Base-by-base conservation (phyloP, 164 flowering plant species). In the Akebia trifoliata region DNA sequence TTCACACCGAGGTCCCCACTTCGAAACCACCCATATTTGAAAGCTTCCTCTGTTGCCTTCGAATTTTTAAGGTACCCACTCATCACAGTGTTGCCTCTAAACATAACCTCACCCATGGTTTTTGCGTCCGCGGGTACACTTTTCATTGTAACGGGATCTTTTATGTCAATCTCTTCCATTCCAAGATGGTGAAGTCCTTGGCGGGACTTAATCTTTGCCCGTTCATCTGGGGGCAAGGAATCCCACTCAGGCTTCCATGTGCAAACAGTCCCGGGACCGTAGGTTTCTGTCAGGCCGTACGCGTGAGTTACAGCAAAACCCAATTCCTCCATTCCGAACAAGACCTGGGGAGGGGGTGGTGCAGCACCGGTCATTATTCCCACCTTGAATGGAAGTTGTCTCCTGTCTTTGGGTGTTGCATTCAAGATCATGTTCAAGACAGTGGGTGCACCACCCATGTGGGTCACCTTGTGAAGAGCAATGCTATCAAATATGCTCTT, bases 221-320 rank as follows among this genome's bases (percentile, higher is more conserved):
- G 28, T 54, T 59, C 66, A 18, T 64, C 63, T 8, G 50, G 35
- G 4, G 70, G 61, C 35, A 63, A 32, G 12, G 68, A 54, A 40
- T 74, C 65, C 75, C 77, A 70, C 44, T 76, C 77, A 1, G 70
- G 74, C 18, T 70, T 66, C 84, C 79, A 77, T 4, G 71, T 62
- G 15, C 76, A 66, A 22, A 63, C 36, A 4, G 77, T 73, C 9
- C 70, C 82, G 0, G 84, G 83, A 10, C 91, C 91, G n/a, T 75
- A 75, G 2, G 78, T 80, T 69, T 89, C 94, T 12, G 91, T 86
- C 73, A 89, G 72, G 2, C 97, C 97, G 57, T 89, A 89, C 0
- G 61, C 64, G 48, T 76, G 75, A 5, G 36, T 52, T 2, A 80
- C 73, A 22, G 18, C 28, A 39, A 89, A 84, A 17, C 91, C 97